Base-by-base conservation (phyloP, 2,329 filamentous ascomycete genomes). In the Colletotrichum tropicale region DNA sequence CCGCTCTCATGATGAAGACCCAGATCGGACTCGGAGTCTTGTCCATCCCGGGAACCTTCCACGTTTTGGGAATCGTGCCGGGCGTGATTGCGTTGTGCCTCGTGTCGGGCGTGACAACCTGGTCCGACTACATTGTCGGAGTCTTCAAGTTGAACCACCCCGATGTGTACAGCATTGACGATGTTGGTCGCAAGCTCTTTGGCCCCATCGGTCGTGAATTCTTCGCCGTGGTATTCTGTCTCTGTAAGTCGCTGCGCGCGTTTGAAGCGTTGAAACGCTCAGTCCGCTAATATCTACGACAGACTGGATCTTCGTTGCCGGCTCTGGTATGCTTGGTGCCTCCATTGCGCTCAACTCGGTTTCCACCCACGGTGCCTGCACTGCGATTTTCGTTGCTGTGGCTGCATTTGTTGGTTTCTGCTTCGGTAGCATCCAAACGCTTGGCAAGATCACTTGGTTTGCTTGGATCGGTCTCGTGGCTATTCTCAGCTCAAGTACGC, bases 91-190 rank as follows among this genome's bases (percentile, higher is more conserved):
- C 83, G 30, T 81, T 90, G 8, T 52, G 84, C 5, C 71, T 78
- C 4, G 84, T 89, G 32, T 85, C 82, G 2, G 74, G 34, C 24
- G 87, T 89, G 76, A 88, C 87, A 0, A 87, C 85, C 4, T 89
- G 88, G 88, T 88, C 87, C 3, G 83, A 84, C 68, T 88, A 87
- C 76, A 86, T 88, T 28, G 82, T 89, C 13, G 88, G 87, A 10
- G 78, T 82, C n/a, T 90, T 90, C 82, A 91, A 90, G 77, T 76
- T 87, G 48, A 82, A 82, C 12, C 89, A 91, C 77, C 85, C 84
- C 4, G 84, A 87, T 48, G 86, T 90, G 3, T 90, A 91, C 78
- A 85, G 86, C 30, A 88, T 91, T 70, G 89, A 89, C 64, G 89
- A 90, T 78, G 89, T 85, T 4, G 89, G 88, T 21, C 78, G 78